Evolutionary conservation across 2,329 filamentous ascomycete genomes (phyloP), one percentile per base, ranked within the genome.

Genomic region (Aspergillus sp.): DNA sequence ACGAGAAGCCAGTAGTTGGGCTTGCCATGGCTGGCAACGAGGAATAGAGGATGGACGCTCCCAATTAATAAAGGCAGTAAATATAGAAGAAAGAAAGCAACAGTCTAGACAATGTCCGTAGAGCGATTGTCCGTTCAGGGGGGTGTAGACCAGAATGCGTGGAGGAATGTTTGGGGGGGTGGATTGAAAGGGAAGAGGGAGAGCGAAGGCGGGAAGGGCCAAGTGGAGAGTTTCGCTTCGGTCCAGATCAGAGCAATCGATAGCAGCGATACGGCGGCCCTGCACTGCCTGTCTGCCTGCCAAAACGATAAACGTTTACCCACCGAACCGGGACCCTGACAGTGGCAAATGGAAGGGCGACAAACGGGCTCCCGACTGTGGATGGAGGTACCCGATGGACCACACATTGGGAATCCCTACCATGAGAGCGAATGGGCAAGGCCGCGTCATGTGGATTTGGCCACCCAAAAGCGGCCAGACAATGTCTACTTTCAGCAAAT

Each of bases 1-100:
- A 81, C 79, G 79, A 80, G 70, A 77, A 75, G 70, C 77, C 74
- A 69, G 74, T 74, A 69, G 74, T 74, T 57, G 76, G 77, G 68
- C 72, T 75, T 74, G 78, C 76, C 78, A 80, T 80, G 74, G 68
- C 72, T 69, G 77, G 76, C 72, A 70, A 72, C 58, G 63, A 23
- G 39, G 50, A 58, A 49, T 41, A 59, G 38, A 12, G 59, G 54
- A 57, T 43, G 57, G 52, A 63, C 51, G 61, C 57, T 61, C 61
- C 61, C 61, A 60, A 54, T 5, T 17, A 59, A 57, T 52, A 58
- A 41, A 47, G 49, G 38, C 21, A 47, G n/a, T n/a, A 61, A 39
- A 32, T 17, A 52, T 45, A 52, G 21, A 17, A 45, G 15, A 38
- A 13, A 41, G 50, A 30, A 17, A 39, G 12, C 10, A 23, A 58